Base-by-base conservation (phyloP, 2,329 filamentous ascomycete species). In the Lecanoromycetidae sp. region DNA sequence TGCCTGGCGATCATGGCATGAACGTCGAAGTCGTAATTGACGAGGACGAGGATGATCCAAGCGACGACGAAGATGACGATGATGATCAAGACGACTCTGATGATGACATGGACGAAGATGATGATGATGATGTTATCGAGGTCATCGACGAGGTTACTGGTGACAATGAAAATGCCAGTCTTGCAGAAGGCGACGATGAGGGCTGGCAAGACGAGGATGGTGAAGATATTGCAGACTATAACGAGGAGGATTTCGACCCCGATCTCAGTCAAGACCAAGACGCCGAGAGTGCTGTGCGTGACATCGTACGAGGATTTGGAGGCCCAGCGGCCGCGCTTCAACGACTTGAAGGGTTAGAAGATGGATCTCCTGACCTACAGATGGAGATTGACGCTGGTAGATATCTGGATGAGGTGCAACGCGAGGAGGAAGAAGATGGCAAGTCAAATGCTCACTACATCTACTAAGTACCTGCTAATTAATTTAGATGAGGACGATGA, bases 11-110 rank as follows among this genome's bases (percentile, higher is more conserved):
- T 56, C 65, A 70, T n/a, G 68, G 66, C 20, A 72, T 79, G 64
- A 80, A 85, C 30, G 84, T 95, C 43, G 88, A 94, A 68, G 84
- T 96, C 56, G 85, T 94, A 52, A 84, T 95, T 71, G 83, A 84
- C 43, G 77, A 75, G 40, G 75, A 78, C 29, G 80, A 80, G 44
- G 79, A 75, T 19, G 71, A 72, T 5, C 69, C 74, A 6, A 75
- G 79, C 10, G 77, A 79, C 1, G 75, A 76, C 19, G 76, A 78
- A 23, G 75, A 79, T 22, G 79, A 81, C 27, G 78, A 79, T 9
- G 71, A 76, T 19, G 72, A 74, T 19, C 45, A 42, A 17, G 45
- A 47, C 10, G 76, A 79, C 9, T 71, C 75, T 6, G 71, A 76
- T 17, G 72, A 74, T 19, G 76, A 78, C 6, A 71, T 75, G 45